These are phyloP conservation scores for Panaeolus papilionaceus DNA, from an alignment of 768 basidiomycete genomes.

Conservation along the genomic window DNA sequence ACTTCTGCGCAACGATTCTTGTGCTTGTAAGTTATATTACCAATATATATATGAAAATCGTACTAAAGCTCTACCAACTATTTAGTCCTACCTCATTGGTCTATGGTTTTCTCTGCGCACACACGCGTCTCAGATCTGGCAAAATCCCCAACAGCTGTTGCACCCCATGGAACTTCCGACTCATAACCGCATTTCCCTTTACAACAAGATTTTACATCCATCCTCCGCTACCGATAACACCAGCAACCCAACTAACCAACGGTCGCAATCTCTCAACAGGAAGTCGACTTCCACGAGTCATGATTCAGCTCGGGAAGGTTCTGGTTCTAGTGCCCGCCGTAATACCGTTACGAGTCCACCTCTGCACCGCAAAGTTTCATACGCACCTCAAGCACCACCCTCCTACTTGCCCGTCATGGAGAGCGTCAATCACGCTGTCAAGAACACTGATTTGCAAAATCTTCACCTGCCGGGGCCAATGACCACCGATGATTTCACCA, in stretches of 20 bases:
- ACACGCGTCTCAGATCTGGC: constrained; percentile 99
- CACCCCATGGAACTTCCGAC: constrained; percentile 67
- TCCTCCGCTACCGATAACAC: constrained; percentile 27
- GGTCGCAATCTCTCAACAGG: constrained; percentile 31
- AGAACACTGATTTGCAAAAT: constrained; percentile 56
- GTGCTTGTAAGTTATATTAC: constrained; percentile 70
- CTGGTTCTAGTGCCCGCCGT: constrained; percentile 19
- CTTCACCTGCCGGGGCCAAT: constrained; percentile 68
- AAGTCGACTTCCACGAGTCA: constrained; percentile 44
- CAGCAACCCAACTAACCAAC: constrained; percentile 27
- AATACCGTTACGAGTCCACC: constrained; percentile 41
- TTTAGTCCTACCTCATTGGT: constrained; percentile 93
- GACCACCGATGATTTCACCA: constrained; percentile 88
- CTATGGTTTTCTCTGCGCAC: constrained; percentile 99
- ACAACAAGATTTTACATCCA: constrained; percentile 61
- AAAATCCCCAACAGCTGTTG: constrained; percentile 89
- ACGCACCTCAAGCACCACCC: constrained; percentile 48
- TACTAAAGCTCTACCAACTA: constrained; percentile 3
- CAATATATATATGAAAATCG: constrained; percentile 14
- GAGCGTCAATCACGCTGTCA: constrained; percentile 80
- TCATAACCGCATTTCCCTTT: constrained; percentile 64
- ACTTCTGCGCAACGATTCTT: constrained; percentile 90
- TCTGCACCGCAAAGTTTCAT: constrained; percentile 58
- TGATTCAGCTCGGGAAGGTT: constrained; percentile 27
- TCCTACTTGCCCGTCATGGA: constrained; percentile 72